A percentile compares a stretch with the other conserved stretches of the same genome.
These are phyloP conservation scores for Phoenix dactylifera DNA, from an alignment of 176 grass and related monocot genomes.

Conservation along the genomic window DNA sequence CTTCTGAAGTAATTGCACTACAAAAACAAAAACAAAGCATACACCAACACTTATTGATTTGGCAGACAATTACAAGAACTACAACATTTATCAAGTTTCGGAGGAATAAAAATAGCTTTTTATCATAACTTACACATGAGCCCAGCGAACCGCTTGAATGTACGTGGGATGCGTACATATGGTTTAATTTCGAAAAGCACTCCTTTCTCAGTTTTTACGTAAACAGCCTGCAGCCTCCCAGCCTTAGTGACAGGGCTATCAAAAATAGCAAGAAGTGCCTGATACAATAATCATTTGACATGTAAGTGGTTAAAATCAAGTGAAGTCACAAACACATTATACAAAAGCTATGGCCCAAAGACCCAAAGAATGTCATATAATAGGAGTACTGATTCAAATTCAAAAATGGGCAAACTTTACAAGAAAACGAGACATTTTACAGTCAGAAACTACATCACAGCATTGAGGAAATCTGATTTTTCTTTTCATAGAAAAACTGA, in stretches of 20 bases:
- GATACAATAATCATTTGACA: background rate
- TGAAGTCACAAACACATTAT: too few species aligned
- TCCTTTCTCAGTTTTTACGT: slow-evolving; percentile 87
- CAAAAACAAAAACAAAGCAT: slow-evolving; percentile 2
- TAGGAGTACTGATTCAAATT: too few species aligned
- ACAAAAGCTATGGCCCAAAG: too few species aligned
- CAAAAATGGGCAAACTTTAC: too few species aligned
- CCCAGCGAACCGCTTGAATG: slow-evolving; percentile 89
- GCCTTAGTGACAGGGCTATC: slow-evolving; percentile 92
- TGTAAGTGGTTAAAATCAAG: background rate
- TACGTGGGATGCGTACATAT: slow-evolving; percentile 70
- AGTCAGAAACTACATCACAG: too few species aligned
- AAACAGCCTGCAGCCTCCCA: slow-evolving; percentile 88
- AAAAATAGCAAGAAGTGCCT: slow-evolving; percentile 94
- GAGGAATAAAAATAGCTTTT: slow-evolving; percentile 1
- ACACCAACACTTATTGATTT: too few species aligned
- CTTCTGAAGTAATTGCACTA: slow-evolving; percentile 93
- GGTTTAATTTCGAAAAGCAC: slow-evolving; percentile 97
- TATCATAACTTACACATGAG: slow-evolving; percentile 71
- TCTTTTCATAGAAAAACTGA: too few species aligned
- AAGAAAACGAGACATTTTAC: too few species aligned
- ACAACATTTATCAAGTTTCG: background rate
- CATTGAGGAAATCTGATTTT: too few species aligned
- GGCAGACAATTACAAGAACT: too few species aligned
- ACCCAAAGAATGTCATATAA: too few species aligned